Evolutionary conservation across 345 rosid species (phyloP), one percentile per base, ranked within the genome.

Genomic region (Euphorbia tirucalli): DNA sequence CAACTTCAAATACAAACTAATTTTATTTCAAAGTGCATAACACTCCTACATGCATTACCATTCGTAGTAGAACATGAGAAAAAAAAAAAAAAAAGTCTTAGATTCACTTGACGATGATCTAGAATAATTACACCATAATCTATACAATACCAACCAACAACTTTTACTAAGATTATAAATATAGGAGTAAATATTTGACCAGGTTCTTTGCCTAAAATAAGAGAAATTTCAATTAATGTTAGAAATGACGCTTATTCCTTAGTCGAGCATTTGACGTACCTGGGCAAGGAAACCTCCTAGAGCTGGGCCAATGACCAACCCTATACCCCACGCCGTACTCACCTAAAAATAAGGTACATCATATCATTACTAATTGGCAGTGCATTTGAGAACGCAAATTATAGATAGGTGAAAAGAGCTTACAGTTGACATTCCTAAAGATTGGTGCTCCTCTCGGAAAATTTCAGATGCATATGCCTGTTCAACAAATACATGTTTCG

Each of bases 241-340:
- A 32, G 11, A 19, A 25, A 19, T 11, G 30, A 31, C n/a, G 19
- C 19, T 6, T 11, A 27, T 59, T 59, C n/a, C 7, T 7, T 1
- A 44, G 32, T 25, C 46, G 55, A 44, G 32, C 15, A 65, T 25
- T 46, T 9, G n/a, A 73, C 70, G 65, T 77, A 95, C 99, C 99
- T 95, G 96, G 3, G 99, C 96, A 68, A 95, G 83, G 76, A 82
- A 95, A 56, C 99, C 99, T 70, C 99, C 99, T 3, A 95, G 54
- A 66, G 99, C 96, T 55, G 99, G 99, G 67, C 99, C 99, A 78
- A 95, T 84, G 78, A 95, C 84, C 85, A 95, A 82, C 77, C 99
- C 99, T 54, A 89, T 89, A 3, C 97, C 97, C 99, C 99, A 95
- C 22, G 99, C 81, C 69, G 99, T 92, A 72, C 97, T 92, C 19